Conservation (phyloP, 768 basidiomycete species). For the Mycena capillaripes region DNA sequence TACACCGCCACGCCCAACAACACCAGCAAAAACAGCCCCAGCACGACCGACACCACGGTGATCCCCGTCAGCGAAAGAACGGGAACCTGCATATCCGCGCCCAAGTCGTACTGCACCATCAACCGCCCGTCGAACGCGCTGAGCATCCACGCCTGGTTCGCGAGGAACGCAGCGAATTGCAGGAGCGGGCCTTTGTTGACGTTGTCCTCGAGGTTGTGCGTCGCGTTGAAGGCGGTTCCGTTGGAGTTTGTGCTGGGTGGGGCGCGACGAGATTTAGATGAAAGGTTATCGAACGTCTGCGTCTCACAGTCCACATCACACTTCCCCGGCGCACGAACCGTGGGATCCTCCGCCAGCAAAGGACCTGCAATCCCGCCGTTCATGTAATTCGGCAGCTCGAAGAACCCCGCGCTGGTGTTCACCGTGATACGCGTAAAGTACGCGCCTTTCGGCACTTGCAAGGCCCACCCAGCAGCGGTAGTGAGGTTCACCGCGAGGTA, state of each 20-base stretch:
- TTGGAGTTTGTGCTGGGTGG: neutral
- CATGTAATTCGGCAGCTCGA: conserved; percentile 1
- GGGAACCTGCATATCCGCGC: neutral
- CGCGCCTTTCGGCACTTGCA: neutral
- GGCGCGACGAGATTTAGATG: neutral
- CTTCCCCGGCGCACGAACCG: conserved; percentile 2
- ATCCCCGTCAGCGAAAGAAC: neutral
- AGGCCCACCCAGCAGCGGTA: neutral
- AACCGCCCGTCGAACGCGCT: neutral
- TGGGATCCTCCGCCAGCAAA: neutral
- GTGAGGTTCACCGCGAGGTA: neutral
- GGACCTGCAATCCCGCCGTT: neutral
- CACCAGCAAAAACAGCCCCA: neutral
- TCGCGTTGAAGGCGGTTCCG: conserved; percentile 2
- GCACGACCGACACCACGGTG: neutral
- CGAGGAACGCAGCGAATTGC: neutral
- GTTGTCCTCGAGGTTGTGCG: neutral
- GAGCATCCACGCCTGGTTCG: conserved; percentile 4
- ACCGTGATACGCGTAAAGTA: conserved; percentile 1
- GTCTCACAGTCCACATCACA: neutral
- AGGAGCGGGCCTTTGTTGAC: conserved; percentile 1
- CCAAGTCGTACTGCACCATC: neutral
- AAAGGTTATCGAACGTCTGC: neutral
- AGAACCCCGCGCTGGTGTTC: neutral
- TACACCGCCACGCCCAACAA: neutral